Evolutionary conservation across 495 filamentous ascomycete genomes (phyloP).

Genomic region (Tuber brumale): DNA sequence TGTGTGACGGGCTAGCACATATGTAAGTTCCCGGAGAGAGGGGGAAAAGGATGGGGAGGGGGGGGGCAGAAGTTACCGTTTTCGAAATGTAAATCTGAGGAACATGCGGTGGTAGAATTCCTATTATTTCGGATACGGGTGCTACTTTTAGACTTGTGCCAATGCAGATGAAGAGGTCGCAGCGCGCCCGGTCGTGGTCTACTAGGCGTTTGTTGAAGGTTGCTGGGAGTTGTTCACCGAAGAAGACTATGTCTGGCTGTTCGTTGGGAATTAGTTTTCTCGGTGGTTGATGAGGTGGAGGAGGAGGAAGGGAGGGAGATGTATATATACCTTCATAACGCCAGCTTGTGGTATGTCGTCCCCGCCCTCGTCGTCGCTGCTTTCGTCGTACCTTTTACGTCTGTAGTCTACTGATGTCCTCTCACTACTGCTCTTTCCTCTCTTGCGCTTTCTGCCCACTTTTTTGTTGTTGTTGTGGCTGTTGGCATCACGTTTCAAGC

Average conservation of each 20-base stretch:
- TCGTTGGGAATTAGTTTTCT: not conserved
- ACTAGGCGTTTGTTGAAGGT: slow-evolving; percentile 75
- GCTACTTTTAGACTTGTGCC: slow-evolving; percentile 95
- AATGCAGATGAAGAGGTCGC: slow-evolving; percentile 93
- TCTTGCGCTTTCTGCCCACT: slow-evolving; percentile 65
- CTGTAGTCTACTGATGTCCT: slow-evolving; percentile 46
- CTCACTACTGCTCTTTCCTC: slow-evolving; percentile 55
- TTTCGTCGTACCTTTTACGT: slow-evolving; percentile 45
- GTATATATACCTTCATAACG: slow-evolving; percentile 69
- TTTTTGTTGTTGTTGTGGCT: slow-evolving; percentile 46
- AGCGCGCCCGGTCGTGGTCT: slow-evolving; percentile 67
- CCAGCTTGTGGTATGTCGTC: slow-evolving; percentile 65
- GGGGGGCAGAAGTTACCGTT: slow-evolving; percentile 50
- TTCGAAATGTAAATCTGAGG: slow-evolving; percentile 93
- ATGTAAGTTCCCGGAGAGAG: not conserved
- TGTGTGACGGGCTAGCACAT: slow-evolving; percentile 63
- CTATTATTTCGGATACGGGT: slow-evolving; percentile 84
- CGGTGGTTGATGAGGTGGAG: slow-evolving; percentile 10
- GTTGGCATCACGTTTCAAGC: slow-evolving; percentile 46
- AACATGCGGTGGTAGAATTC: slow-evolving; percentile 65
- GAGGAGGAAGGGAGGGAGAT: not conserved
- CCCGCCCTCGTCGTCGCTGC: slow-evolving; percentile 64
- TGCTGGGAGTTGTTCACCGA: slow-evolving; percentile 80
- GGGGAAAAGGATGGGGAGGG: not conserved
- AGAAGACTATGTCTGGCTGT: slow-evolving; percentile 92